These are phyloP conservation scores for Cyamopsis tetragonoloba DNA, from an alignment of 306 rosid genomes.

Conservation along the genomic window DNA sequence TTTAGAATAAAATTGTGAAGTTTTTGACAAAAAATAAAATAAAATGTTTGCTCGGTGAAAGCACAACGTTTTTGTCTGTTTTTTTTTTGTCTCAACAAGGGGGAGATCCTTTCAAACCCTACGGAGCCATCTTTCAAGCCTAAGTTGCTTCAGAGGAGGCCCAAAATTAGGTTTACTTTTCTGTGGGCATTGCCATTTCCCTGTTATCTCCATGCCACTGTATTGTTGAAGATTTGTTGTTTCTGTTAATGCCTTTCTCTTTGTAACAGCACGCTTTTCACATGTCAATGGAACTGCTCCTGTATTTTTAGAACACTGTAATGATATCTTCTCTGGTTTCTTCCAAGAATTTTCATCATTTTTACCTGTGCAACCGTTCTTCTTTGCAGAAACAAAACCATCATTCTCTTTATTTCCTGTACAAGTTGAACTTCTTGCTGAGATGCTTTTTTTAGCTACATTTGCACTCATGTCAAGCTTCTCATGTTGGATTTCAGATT, in stretches of 20 bases:
- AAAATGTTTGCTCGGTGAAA: neutral
- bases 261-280: slow-evolving; percentile 20
- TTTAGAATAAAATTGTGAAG: no score
- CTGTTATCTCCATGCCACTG: slow-evolving; percentile 41
- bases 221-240: slow-evolving; percentile 55
- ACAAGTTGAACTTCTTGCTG: slow-evolving; percentile 27
- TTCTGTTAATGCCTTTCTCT: slow-evolving; percentile 59
- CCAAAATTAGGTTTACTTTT: slow-evolving; percentile 63
- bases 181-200: slow-evolving; percentile 89
- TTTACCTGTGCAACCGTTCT: slow-evolving; percentile 12
- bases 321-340: slow-evolving; percentile 17
- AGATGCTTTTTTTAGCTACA: slow-evolving; percentile 16
- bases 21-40: no score
- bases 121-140: slow-evolving; percentile 78
- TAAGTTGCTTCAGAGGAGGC: slow-evolving; percentile 83
- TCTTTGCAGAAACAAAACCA: slow-evolving; percentile 65
- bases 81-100: no score
- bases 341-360: slow-evolving; percentile 32
- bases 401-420: slow-evolving; percentile 40
- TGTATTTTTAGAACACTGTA: neutral
- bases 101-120: slow-evolving; percentile 29
- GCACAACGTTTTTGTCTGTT: no score
- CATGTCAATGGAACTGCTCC: slow-evolving; percentile 18
- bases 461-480: neutral
- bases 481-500: slow-evolving; percentile 23